Base-by-base conservation (phyloP, 1,139 yeast genomes). In the Candida tropicalis region DNA sequence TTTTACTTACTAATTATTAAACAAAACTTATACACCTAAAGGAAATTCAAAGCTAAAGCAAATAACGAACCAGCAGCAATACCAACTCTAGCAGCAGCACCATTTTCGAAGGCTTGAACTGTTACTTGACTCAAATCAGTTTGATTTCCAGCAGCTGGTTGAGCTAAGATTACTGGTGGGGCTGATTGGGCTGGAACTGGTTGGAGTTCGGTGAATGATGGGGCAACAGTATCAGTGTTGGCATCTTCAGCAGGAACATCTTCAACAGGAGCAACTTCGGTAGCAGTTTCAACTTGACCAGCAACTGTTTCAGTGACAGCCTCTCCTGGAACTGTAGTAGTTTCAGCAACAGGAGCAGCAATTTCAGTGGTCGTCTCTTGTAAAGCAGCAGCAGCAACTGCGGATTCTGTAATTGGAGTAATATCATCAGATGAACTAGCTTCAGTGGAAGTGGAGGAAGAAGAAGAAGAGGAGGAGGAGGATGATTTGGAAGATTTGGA, bases 91-190 rank as follows among this genome's bases (percentile, higher is more conserved):
- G 15, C 24, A 3, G 31, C 27, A 5, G 34, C 39, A 28, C 27
- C 33, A 13, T 36, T 36, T 18, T 36, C 39, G 28, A 36, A 36
- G n/a, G 39, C 39, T 22, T 36, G 39, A 22, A 36, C 27, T 5
- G 27, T 18, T 10, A 27, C 39, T 27, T 36, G 34, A 18, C 26
- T 10, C 18, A 18, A n/a, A 22, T 36, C 39, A 36, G 39, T 25
- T n/a, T 27, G 34, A 10, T 36, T 36, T n/a, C 26, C 26, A 4
- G 22, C 10, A 9, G 6, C 20, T 16, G 33, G 39, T 36, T 36
- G 39, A 28, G 33, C 33, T 13, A 26, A 17, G 9, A 36, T 22
- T 5, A 36, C 17, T 36, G 39, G 39, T 20, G 33, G 13, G 8
- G 24, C 38, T 4, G 25, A 13, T 23, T 17, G 26, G 9, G 27